phyloP scores from a whole-genome alignment of 768 basidiomycete species.

The Rickenella mellea region DNA sequence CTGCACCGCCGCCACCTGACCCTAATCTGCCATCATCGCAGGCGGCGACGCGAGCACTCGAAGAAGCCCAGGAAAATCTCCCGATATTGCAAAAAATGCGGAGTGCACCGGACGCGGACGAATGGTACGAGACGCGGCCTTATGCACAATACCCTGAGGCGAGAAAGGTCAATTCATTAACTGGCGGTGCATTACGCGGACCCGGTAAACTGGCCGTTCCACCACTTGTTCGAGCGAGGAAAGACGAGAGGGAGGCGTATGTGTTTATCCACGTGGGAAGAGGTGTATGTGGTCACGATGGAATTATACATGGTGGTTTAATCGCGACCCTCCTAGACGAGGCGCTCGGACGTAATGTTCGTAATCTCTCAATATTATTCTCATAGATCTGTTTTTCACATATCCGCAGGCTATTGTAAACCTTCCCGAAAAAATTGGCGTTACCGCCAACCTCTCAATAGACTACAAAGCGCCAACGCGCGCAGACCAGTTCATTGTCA shows the following conservation, averaged over 20 bases:
- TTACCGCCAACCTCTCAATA: conserved; percentile 78
- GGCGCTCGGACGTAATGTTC: conserved; percentile 66
- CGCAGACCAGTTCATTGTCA: conserved; percentile 88
- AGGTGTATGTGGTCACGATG: conserved; percentile 87
- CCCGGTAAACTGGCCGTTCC: conserved; percentile 77
- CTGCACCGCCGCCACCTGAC: conserved; percentile 64
- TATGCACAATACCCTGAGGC: conserved; percentile 63
- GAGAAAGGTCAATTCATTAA: conserved; percentile 71
- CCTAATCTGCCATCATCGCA: conserved; percentile 48
- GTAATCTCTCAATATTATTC: conserved; percentile 13
- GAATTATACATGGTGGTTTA: conserved; percentile 89
- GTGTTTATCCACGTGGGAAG: conserved; percentile 76
- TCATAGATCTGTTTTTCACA: background rate
- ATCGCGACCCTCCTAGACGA: conserved; percentile 90
- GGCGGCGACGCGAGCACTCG: conserved; percentile 50
- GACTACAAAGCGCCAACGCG: conserved; percentile 82
- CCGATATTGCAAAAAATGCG: conserved; percentile 48
- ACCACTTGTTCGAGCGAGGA: conserved; percentile 64
- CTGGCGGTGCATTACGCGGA: conserved; percentile 77
- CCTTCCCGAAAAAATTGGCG: conserved; percentile 82
- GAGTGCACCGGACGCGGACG: conserved; percentile 33
- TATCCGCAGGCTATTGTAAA: conserved; percentile 64
- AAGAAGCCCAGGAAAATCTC: conserved; percentile 57
- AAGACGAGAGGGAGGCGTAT: conserved; percentile 67
- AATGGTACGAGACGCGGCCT: conserved; percentile 76